These are phyloP conservation scores for Barnettozyma wickerhamii DNA, from an alignment of 805 yeast genomes.

Conservation along the genomic window DNA sequence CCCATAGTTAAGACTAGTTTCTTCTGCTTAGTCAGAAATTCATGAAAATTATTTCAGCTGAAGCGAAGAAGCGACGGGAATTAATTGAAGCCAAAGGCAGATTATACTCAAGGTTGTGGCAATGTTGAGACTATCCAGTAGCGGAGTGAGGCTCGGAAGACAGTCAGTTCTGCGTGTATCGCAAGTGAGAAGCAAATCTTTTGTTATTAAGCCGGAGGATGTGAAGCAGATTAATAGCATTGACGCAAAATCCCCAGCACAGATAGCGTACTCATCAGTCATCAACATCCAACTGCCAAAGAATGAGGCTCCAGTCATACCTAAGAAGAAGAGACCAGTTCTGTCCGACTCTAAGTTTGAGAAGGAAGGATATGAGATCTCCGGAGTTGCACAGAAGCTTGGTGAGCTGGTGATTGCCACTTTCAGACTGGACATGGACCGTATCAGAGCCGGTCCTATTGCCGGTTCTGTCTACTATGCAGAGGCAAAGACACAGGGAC, in stretches of 20 bases:
- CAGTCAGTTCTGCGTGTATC: neutral
- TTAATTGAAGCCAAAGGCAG: no score
- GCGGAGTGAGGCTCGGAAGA: neutral
- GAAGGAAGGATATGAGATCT: slow-evolving; percentile 33
- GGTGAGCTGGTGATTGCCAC: slow-evolving; percentile 60
- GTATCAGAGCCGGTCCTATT: slow-evolving; percentile 86
- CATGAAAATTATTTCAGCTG: neutral
- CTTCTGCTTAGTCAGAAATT: slow-evolving; percentile 1
- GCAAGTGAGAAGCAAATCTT: slow-evolving; percentile 6
- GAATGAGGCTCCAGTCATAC: slow-evolving; percentile 30
- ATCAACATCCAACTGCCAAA: slow-evolving; percentile 21
- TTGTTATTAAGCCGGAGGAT: slow-evolving; percentile 3
- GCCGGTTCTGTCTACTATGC: slow-evolving; percentile 88
- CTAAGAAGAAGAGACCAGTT: slow-evolving; percentile 29
- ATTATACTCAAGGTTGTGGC: no score
- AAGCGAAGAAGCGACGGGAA: neutral
- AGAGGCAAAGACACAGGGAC: slow-evolving; percentile 80
- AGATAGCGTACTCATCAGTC: slow-evolving; percentile 24
- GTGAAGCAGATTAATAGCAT: slow-evolving; percentile 4
- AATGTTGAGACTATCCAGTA: slow-evolving; percentile 2
- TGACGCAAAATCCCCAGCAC: slow-evolving; percentile 15
- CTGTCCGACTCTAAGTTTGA: slow-evolving; percentile 37
- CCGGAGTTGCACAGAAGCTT: slow-evolving; percentile 48
- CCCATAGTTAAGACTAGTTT: no score
- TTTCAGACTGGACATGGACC: slow-evolving; percentile 85